phyloP scores from a whole-genome alignment of 495 filamentous ascomycete species.

The Penicillium waksmanii region DNA sequence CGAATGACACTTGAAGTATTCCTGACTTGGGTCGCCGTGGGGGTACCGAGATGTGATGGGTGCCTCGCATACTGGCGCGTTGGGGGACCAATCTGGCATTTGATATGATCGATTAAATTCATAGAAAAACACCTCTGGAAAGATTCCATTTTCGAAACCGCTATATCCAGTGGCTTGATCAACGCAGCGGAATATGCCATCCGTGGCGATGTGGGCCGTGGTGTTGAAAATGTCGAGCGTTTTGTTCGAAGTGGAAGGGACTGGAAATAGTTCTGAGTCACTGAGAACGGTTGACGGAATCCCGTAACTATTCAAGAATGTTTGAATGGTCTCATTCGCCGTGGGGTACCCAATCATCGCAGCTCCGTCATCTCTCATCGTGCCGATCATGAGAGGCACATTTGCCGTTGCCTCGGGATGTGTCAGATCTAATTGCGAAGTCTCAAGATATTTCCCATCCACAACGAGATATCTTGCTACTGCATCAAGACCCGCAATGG shows the following conservation, averaged over 20 bases:
- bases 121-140: conserved; percentile 31
- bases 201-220: conserved; percentile 27
- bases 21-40: conserved; percentile 27
- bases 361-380: conserved; percentile 31
- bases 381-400: conserved; percentile 26
- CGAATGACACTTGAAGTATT: conserved; percentile 37
- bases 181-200: conserved; percentile 34
- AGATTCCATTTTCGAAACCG: conserved; percentile 21
- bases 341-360: conserved; percentile 30
- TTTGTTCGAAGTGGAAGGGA: conserved; percentile 22
- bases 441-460: conserved; percentile 24
- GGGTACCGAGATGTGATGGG: conserved; percentile 24
- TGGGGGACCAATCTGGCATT: conserved; percentile 31
- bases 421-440: conserved; percentile 17
- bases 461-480: conserved; percentile 28
- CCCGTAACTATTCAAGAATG: conserved; percentile 15
- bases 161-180: conserved; percentile 32
- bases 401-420: conserved; percentile 16
- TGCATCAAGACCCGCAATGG: conserved; percentile 29
- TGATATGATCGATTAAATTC: conserved; percentile 36
- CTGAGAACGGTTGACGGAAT: conserved; percentile 20
- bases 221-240: conserved; percentile 35
- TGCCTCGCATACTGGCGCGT: conserved; percentile 28
- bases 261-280: conserved; percentile 14
- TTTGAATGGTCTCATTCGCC: conserved; percentile 9